Evolutionary conservation across 805 yeast species (phyloP), one percentile per base, ranked within the genome.

Genomic region (Wickerhamiella allomyrinae): DNA sequence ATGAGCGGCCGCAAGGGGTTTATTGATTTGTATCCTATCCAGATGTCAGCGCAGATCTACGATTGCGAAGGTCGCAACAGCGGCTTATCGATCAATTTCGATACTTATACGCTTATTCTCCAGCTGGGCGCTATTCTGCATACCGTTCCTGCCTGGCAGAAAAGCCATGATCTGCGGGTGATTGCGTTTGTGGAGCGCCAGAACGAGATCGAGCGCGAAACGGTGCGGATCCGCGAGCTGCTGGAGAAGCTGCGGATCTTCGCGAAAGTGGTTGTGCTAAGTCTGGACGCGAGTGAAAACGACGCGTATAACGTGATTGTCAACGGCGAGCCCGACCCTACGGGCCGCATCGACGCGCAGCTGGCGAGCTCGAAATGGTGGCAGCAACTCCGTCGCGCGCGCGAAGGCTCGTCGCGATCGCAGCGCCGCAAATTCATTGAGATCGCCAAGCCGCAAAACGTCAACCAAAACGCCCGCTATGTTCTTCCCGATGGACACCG

Each of bases 11-110:
- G 61, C 34, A 44, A 57, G 3, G 68, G 70, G 23, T 79, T 65
- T 49, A 86, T 91, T 53, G 99, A 91, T 58, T 62, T 91, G 29
- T 91, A 93, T 58, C 98, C 99, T 0, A 87, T 91, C 50, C 98
- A 91, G 55, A 91, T 91, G 96, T 78, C 93, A 3, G 89, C 94
- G 0, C 76, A 77, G 34, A 74, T 84, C 40, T 68, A 74, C 37
- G 74, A 78, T 43, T 72, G 71, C 20, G 70, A 74, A 41, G 87
- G 87, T 4, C 69, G 66, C 22, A 73, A 73, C 42, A 74, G 79
- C 14, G 77, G 81, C 1, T 56, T 79, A 46, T 81, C 95, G 0
- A 86, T 94, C 3, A 91, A 91, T 55, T 86, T 91, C 57, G 99
- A 91, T 59, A 91, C 99, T 0, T 91, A 87, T 55, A 89, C 97